These are phyloP conservation scores for Sisymbrium irio DNA, from an alignment of 345 rosid species.

Conservation along the genomic window DNA sequence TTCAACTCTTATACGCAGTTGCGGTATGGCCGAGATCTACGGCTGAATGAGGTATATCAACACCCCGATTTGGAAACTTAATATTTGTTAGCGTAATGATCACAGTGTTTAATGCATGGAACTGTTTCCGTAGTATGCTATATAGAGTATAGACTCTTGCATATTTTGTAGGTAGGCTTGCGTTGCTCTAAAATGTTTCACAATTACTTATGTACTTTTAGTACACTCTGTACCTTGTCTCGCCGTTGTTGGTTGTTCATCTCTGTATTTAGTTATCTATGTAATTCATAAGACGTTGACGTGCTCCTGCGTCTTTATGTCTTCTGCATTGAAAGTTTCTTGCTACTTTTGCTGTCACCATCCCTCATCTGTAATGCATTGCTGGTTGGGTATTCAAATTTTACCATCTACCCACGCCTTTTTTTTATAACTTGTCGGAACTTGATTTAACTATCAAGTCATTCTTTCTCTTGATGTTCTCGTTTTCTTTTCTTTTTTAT, in stretches of 20 bases:
- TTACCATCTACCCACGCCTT: background rate
- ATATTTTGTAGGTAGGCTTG: background rate
- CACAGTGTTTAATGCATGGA: background rate
- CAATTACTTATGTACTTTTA: background rate
- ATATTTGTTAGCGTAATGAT: background rate
- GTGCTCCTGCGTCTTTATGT: conserved; percentile 1
- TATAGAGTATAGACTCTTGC: conserved; percentile 16
- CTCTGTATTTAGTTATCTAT: background rate
- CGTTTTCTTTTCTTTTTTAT: conserved; percentile 7
- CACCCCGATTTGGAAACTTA: background rate
- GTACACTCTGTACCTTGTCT: conserved; percentile 11
- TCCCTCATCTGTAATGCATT: conserved; percentile 1
- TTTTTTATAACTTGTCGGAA: background rate
- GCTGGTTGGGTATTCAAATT: conserved; percentile 8
- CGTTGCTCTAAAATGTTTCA: conserved; percentile 14
- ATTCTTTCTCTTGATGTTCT: conserved; percentile 10
- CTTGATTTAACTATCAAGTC: background rate
- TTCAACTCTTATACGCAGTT: conserved; percentile 78
- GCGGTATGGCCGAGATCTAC: conserved; percentile 89
- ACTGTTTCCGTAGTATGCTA: background rate
- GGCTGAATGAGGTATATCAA: conserved; percentile 81
- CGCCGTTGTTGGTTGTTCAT: background rate
- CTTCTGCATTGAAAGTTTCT: conserved; percentile 13
- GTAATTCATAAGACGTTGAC: background rate
- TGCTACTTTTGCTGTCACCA: conserved; percentile 11